phyloP scores from a whole-genome alignment of 2,329 filamentous ascomycete genomes.

The Domatiomyces globalis region DNA sequence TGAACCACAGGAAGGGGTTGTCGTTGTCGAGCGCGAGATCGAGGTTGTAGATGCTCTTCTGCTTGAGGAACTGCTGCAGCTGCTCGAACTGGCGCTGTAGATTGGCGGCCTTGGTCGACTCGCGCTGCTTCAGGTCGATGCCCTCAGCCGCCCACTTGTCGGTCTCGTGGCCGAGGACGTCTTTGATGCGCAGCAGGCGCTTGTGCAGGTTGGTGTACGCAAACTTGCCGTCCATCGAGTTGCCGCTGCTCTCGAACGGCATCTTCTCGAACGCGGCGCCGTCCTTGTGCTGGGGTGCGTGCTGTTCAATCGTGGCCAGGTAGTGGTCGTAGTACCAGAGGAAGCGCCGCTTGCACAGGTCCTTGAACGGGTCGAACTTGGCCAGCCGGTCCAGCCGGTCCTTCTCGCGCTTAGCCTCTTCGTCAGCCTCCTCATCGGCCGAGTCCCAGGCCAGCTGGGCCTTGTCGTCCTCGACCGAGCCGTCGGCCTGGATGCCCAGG shows the following conservation, averaged over 20 bases:
- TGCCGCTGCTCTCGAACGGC: slow-evolving; percentile 69
- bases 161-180: slow-evolving; percentile 57
- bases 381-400: slow-evolving; percentile 39
- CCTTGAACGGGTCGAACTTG: slow-evolving; percentile 73
- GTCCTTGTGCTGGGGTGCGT: slow-evolving; percentile 47
- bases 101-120: slow-evolving; percentile 64
- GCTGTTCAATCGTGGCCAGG: slow-evolving; percentile 53
- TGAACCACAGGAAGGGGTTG: slow-evolving; percentile 78
- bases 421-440: slow-evolving; percentile 31
- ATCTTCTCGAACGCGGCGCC: slow-evolving; percentile 57
- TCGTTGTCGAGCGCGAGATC: slow-evolving; percentile 61
- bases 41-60: slow-evolving; percentile 53
- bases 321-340: slow-evolving; percentile 95
- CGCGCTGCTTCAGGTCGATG: slow-evolving; percentile 44
- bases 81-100: slow-evolving; percentile 76
- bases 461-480: slow-evolving; percentile 25
- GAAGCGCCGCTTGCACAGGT: slow-evolving; percentile 80
- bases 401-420: slow-evolving; percentile 29
- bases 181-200: slow-evolving; percentile 55
- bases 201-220: slow-evolving; percentile 60
- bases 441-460: slow-evolving; percentile 14
- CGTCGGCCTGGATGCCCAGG: slow-evolving; percentile 48
- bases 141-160: slow-evolving; percentile 59
- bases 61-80: slow-evolving; percentile 59
- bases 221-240: slow-evolving; percentile 77